Conservation (phyloP, 2,329 filamentous ascomycete species). For the Fusarium kyushuense region DNA sequence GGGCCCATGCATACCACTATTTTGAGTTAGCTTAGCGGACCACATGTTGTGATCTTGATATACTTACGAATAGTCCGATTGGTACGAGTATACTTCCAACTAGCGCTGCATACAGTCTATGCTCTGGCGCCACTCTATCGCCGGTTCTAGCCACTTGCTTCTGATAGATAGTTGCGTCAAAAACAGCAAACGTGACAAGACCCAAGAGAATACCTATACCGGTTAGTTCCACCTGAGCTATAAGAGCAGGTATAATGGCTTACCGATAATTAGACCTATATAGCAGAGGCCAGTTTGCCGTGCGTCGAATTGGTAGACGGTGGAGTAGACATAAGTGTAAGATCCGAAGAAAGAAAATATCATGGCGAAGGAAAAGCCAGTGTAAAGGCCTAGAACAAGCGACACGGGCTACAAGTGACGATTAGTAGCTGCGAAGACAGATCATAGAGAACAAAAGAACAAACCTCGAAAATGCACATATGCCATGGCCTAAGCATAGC, state of each 20-base stretch:
- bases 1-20: conserved; percentile 29
- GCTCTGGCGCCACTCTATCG: conserved; percentile 8
- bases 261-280: conserved; percentile 20
- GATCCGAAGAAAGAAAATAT: conserved; percentile 28
- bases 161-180: conserved; percentile 10
- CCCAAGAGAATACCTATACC: conserved; percentile 1
- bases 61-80: conserved; percentile 10
- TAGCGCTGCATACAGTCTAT: conserved; percentile 10
- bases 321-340: conserved; percentile 7
- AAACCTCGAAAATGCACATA: conserved; percentile 23
- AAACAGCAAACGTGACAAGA: conserved; percentile 10
- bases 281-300: conserved; percentile 15
- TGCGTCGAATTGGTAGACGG: conserved; percentile 10
- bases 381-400: conserved; percentile 10
- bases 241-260: not conserved
- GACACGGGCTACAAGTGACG: not conserved
- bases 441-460: rapidly evolving
- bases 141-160: conserved; percentile 18
- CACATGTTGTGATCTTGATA: not conserved
- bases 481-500: conserved; percentile 21
- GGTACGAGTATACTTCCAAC: conserved; percentile 17
- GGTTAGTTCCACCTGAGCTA: not conserved
- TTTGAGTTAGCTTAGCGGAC: not conserved
- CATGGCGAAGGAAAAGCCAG: conserved; percentile 18
- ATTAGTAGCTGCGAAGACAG: not conserved